These are phyloP conservation scores for Aegilops umbellulata DNA, from an alignment of 176 grass and related monocot genomes.

Conservation along the genomic window DNA sequence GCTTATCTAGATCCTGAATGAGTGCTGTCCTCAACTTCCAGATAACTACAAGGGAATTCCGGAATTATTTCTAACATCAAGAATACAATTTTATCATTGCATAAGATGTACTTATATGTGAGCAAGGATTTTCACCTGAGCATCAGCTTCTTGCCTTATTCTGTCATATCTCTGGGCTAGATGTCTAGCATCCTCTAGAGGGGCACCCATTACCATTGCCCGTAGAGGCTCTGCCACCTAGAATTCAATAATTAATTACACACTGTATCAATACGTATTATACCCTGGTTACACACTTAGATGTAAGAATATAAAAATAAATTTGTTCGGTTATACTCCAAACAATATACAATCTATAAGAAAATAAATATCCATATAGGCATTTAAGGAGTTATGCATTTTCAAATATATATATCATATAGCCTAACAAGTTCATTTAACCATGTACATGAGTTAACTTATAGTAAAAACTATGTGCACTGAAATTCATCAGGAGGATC, in stretches of 20 bases:
- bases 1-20: neutral
- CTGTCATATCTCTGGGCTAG: constrained; percentile 93
- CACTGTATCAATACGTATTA: neutral
- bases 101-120: neutral
- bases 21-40: constrained; percentile 7
- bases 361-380: neutral
- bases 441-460: neutral
- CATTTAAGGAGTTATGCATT: neutral
- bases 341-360: constrained; percentile 1
- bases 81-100: neutral
- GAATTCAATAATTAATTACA: constrained; percentile 16
- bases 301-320: neutral
- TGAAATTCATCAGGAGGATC: neutral
- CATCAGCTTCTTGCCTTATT: constrained; percentile 93
- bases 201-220: constrained; percentile 94
- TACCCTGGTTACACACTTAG: neutral
- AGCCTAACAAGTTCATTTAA: neutral
- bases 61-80: neutral
- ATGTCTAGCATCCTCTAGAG: constrained; percentile 94
- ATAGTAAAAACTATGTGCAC: neutral
- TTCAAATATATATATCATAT: neutral
- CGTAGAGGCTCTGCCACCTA: constrained; percentile 91
- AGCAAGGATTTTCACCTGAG: constrained; percentile 55
- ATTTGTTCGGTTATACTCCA: neutral
- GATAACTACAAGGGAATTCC: neutral